Percentiles rank a stretch among this genome's conserved stretches.
phyloP scores from a whole-genome alignment of 441 rosid genomes.

The Sinapis alba region DNA sequence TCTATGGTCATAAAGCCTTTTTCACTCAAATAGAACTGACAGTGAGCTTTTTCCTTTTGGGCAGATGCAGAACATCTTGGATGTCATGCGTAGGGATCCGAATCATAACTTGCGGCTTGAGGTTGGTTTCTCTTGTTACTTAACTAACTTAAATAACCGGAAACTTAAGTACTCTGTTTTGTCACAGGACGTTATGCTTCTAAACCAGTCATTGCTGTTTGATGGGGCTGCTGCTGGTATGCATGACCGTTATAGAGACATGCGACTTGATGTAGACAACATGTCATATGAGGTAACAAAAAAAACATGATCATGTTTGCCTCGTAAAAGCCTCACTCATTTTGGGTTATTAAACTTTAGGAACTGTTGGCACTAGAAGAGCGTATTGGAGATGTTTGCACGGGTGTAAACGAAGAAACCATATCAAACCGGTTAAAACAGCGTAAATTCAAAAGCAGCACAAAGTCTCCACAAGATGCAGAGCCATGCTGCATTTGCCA shows the following conservation, averaged over 20 bases:
- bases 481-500: conserved; percentile 74
- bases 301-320: not conserved
- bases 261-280: conserved; percentile 99
- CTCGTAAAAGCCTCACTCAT: not conserved
- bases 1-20: not conserved
- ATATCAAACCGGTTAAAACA: conserved; percentile 53
- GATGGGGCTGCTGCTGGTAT: conserved; percentile 68
- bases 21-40: conserved; percentile 33
- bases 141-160: not conserved
- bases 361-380: conserved; percentile 92
- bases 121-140: conserved; percentile 46
- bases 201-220: conserved; percentile 67
- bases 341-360: conserved; percentile 35
- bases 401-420: conserved; percentile 84
- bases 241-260: conserved; percentile 89
- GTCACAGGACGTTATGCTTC: conserved; percentile 80
- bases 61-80: conserved; percentile 89
- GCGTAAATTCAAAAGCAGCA: conserved; percentile 38
- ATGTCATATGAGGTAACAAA: conserved; percentile 94
- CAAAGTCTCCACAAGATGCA: conserved; percentile 45
- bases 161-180: not conserved
- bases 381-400: conserved; percentile 89
- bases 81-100: conserved; percentile 77
- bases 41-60: conserved; percentile 27
- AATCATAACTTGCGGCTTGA: conserved; percentile 62